Evolutionary conservation across 2,329 filamentous ascomycete species (phyloP).

Genomic region (Ophiostoma tasmaniense): DNA sequence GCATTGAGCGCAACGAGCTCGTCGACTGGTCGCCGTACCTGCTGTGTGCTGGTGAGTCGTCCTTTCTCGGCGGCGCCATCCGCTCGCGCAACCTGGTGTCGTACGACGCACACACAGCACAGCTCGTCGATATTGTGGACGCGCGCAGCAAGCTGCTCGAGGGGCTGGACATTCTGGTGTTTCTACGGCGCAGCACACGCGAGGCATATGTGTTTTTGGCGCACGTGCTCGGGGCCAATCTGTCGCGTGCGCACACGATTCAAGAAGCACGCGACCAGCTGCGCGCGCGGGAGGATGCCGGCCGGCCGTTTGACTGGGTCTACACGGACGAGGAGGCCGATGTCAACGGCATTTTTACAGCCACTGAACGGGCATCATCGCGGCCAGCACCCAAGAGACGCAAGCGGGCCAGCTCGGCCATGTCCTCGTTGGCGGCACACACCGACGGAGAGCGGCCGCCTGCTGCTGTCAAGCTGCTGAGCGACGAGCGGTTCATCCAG

Average conservation of each 20-base stretch:
- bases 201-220: slow-evolving; percentile 73
- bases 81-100: slow-evolving; percentile 61
- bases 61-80: slow-evolving; percentile 65
- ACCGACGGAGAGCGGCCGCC: slow-evolving; percentile 26
- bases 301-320: slow-evolving; percentile 60
- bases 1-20: slow-evolving; percentile 50
- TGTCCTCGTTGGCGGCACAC: slow-evolving; percentile 15
- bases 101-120: slow-evolving; percentile 50
- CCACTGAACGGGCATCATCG: slow-evolving; percentile 1
- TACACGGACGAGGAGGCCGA: slow-evolving; percentile 60
- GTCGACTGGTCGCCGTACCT: slow-evolving; percentile 75
- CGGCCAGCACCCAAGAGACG: slow-evolving; percentile 28
- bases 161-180: slow-evolving; percentile 59
- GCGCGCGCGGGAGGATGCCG: slow-evolving; percentile 39
- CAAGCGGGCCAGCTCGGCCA: slow-evolving; percentile 32
- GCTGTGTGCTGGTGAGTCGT: slow-evolving; percentile 74
- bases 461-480: slow-evolving; percentile 53
- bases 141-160: slow-evolving; percentile 55
- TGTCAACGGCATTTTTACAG: slow-evolving; percentile 19
- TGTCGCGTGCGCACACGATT: slow-evolving; percentile 58
- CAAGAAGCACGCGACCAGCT: slow-evolving; percentile 56
- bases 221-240: slow-evolving; percentile 63
- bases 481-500: slow-evolving; percentile 83
- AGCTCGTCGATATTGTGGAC: slow-evolving; percentile 48
- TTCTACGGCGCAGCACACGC: slow-evolving; percentile 56